Percentiles rank a stretch among this genome's conserved stretches.
These are phyloP conservation scores for Ceratocystis diversiconidia DNA, from an alignment of 2,329 filamentous ascomycete genomes.

Conservation along the genomic window DNA sequence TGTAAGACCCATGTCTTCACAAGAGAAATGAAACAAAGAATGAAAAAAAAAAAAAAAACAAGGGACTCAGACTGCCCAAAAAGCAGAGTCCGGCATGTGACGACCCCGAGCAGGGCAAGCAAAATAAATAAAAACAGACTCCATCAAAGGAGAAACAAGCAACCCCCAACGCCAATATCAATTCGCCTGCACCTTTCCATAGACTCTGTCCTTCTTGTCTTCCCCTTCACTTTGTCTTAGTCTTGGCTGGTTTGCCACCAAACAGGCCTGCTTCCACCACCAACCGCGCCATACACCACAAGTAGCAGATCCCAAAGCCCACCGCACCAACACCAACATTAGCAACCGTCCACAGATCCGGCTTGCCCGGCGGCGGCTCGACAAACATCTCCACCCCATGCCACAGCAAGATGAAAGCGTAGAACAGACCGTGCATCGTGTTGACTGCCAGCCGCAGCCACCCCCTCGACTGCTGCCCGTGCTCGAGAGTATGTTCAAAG, in stretches of 20 bases:
- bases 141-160: constrained; percentile 7
- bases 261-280: constrained; percentile 44
- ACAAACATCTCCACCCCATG: constrained; percentile 61
- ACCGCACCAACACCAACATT: constrained; percentile 78
- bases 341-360: constrained; percentile 84
- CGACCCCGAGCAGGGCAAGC: background rate
- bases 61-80: background rate
- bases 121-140: background rate
- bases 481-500: constrained; percentile 27
- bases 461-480: constrained; percentile 11
- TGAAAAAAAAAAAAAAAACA: background rate
- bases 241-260: constrained; percentile 24
- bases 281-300: constrained; percentile 74
- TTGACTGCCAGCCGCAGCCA: constrained; percentile 34
- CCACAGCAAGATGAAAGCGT: constrained; percentile 65
- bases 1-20: background rate
- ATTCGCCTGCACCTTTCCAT: background rate
- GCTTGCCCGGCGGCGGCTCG: constrained; percentile 57
- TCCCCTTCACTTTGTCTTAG: constrained; percentile 27
- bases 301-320: constrained; percentile 74
- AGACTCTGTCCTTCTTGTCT: background rate
- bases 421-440: constrained; percentile 61
- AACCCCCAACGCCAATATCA: constrained; percentile 1
- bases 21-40: background rate
- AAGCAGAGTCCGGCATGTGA: background rate